Evolutionary conservation across 306 rosid species (phyloP).

Genomic region (Sphenostylis stenocarpa): DNA sequence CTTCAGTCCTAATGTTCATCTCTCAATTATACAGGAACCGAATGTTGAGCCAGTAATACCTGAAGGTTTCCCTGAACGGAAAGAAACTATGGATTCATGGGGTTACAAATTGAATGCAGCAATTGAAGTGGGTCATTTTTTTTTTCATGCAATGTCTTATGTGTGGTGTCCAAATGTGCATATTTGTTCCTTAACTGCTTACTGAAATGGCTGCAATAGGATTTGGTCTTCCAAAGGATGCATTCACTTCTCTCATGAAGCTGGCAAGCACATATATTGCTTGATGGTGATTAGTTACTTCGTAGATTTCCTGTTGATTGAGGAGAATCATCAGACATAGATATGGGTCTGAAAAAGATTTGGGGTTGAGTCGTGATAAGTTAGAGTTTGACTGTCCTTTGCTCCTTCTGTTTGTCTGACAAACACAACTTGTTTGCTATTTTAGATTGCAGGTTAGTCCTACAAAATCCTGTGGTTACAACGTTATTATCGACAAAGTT

Average conservation of each 20-base stretch:
- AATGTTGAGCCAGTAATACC: slow-evolving; percentile 92
- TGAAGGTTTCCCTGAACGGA: slow-evolving; percentile 85
- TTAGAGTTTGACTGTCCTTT: too few relatives aligned
- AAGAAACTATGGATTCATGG: slow-evolving; percentile 91
- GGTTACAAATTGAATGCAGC: slow-evolving; percentile 93
- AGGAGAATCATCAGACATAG: too few relatives aligned
- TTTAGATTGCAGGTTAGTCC: too few relatives aligned
- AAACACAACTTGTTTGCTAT: too few relatives aligned
- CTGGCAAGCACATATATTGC: slow-evolving; percentile 48
- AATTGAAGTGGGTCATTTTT: slow-evolving; percentile 48
- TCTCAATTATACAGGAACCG: slow-evolving; percentile 65
- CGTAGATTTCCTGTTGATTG: too few relatives aligned
- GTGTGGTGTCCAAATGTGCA: not conserved
- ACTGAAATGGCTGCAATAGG: slow-evolving; percentile 98
- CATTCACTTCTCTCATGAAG: slow-evolving; percentile 93
- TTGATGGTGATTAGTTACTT: slow-evolving; percentile 11
- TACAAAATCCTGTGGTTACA: too few relatives aligned
- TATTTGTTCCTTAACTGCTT: slow-evolving; percentile 59
- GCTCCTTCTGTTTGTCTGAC: too few relatives aligned
- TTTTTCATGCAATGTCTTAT: not conserved
- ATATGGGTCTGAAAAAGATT: too few relatives aligned
- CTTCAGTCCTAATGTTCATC: slow-evolving; percentile 7
- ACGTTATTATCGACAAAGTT: too few relatives aligned
- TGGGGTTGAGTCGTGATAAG: too few relatives aligned
- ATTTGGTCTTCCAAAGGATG: slow-evolving; percentile 84